A percentile compares a stretch with the other conserved stretches of the same genome.
These are phyloP conservation scores for Beauveria sp. DNA, from an alignment of 2,329 filamentous ascomycete species.

Conservation along the genomic window DNA sequence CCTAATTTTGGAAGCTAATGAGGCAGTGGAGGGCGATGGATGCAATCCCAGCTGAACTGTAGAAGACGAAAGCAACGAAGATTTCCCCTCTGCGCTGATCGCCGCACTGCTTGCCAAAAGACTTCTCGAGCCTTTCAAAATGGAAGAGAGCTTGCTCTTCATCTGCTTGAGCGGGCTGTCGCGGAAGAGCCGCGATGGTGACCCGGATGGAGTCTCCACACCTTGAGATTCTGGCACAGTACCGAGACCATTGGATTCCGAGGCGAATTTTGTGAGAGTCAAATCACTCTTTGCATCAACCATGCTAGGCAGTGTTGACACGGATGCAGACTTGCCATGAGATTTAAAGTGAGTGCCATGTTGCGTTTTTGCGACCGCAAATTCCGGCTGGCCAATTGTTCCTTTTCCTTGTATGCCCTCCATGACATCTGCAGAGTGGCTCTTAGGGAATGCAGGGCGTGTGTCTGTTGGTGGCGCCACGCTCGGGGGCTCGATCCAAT, in stretches of 20 bases:
- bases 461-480: slow-evolving; percentile 23
- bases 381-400: slow-evolving; percentile 38
- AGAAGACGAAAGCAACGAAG: slow-evolving; percentile 48
- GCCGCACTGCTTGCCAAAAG: slow-evolving; percentile 72
- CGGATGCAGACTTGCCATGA: slow-evolving; percentile 56
- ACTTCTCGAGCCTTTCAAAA: slow-evolving; percentile 79
- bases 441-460: slow-evolving; percentile 50
- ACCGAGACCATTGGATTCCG: slow-evolving; percentile 42
- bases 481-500: slow-evolving; percentile 53
- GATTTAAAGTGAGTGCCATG: slow-evolving; percentile 8
- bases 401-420: slow-evolving; percentile 45
- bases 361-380: slow-evolving; percentile 3
- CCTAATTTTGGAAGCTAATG: slow-evolving; percentile 26
- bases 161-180: slow-evolving; percentile 86
- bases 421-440: slow-evolving; percentile 53
- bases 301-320: slow-evolving; percentile 41
- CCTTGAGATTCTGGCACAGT: slow-evolving; percentile 37
- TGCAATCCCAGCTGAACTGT: slow-evolving; percentile 37
- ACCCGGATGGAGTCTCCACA: slow-evolving; percentile 46
- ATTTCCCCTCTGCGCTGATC: slow-evolving; percentile 55
- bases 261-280: slow-evolving; percentile 50
- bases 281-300: slow-evolving; percentile 16
- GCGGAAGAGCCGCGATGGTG: slow-evolving; percentile 46
- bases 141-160: slow-evolving; percentile 86
- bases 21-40: slow-evolving; percentile 40